A percentile compares a stretch with the other conserved stretches of the same genome.
phyloP scores from a whole-genome alignment of 2,329 filamentous ascomycete species.

The Septoria linicola region DNA sequence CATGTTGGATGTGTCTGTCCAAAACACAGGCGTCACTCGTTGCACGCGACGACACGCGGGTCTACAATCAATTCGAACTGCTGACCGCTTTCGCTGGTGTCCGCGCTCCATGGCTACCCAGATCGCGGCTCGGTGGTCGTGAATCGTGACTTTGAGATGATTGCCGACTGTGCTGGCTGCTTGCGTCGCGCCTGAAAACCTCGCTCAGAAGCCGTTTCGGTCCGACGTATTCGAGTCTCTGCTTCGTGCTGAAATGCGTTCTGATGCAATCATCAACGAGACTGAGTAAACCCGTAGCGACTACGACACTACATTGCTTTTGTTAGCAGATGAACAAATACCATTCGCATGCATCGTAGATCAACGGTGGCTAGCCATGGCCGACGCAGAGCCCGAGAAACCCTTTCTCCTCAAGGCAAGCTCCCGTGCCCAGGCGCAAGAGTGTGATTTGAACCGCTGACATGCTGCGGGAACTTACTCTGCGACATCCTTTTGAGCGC shows the following conservation, averaged over 20 bases:
- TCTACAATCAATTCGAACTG: constrained; percentile 10
- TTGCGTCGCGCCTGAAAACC: constrained; percentile 56
- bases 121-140: constrained; percentile 26
- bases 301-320: constrained; percentile 66
- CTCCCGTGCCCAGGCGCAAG: no score
- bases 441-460: no score
- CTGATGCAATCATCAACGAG: constrained; percentile 92
- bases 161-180: constrained; percentile 26
- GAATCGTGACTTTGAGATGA: constrained; percentile 23
- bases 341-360: not conserved
- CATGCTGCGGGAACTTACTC: constrained; percentile 64
- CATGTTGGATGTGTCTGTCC: not conserved
- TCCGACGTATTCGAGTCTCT: constrained; percentile 60
- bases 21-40: constrained; percentile 2
- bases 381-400: no score
- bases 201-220: constrained; percentile 64
- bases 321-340: constrained; percentile 6
- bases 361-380: not conserved
- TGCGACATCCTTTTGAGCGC: constrained; percentile 73
- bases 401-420: no score
- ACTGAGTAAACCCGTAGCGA: constrained; percentile 84
- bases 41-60: constrained; percentile 6
- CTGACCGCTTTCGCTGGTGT: constrained; percentile 16
- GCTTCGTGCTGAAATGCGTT: constrained; percentile 63
- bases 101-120: constrained; percentile 15